A percentile compares a stretch with the other conserved stretches of the same genome.
Evolutionary conservation across 2,329 filamentous ascomycete genomes (phyloP).

Genomic region (Penicillium sp.): DNA sequence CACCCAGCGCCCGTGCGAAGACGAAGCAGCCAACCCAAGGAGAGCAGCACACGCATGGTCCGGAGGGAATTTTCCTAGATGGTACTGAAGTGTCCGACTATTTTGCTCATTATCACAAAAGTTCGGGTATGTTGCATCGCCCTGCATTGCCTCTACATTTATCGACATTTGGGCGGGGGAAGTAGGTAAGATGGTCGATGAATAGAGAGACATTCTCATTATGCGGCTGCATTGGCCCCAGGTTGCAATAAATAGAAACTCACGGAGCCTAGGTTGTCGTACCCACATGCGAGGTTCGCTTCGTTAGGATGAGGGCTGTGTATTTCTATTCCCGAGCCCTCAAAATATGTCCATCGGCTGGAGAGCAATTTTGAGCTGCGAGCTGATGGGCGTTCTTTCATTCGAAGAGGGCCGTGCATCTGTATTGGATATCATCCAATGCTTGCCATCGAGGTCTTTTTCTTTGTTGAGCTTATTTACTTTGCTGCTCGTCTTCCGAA

Average conservation of each 20-base stretch:
- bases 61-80: not conserved
- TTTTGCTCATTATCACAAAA: not conserved
- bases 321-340: not conserved
- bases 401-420: not conserved
- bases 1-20: slow-evolving; percentile 1
- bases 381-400: not conserved
- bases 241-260: not conserved
- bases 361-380: not conserved
- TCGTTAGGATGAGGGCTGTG: not conserved
- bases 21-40: not conserved
- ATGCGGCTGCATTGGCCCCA: slow-evolving; percentile 6
- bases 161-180: not conserved
- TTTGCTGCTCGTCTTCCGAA: not conserved
- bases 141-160: not conserved
- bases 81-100: not conserved
- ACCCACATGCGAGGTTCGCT: no score
- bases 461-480: not conserved
- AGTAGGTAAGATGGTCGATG: not conserved
- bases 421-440: not conserved
- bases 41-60: not conserved
- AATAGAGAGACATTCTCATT: not conserved
- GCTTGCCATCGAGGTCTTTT: not conserved
- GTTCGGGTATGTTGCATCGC: not conserved
- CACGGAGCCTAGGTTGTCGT: not conserved
- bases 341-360: not conserved